These are phyloP conservation scores for Cardamine resedifolia DNA, from an alignment of 345 rosid genomes.

Conservation along the genomic window DNA sequence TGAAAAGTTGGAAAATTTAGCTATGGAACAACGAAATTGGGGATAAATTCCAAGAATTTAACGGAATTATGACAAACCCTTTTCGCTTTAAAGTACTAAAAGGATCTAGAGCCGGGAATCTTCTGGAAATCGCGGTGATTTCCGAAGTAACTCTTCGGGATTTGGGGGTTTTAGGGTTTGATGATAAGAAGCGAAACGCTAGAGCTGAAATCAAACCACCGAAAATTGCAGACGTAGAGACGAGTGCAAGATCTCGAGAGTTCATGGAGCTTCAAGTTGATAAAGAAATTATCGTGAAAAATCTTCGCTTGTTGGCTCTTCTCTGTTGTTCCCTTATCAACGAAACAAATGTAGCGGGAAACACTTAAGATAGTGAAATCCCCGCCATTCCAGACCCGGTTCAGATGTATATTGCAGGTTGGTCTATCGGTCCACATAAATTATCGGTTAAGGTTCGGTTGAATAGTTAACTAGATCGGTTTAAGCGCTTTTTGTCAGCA, in stretches of 20 bases:
- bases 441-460: background rate
- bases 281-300: background rate
- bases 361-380: background rate
- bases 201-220: constrained; percentile 71
- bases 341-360: constrained; percentile 42
- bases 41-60: background rate
- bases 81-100: constrained; percentile 77
- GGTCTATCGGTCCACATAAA: background rate
- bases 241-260: constrained; percentile 57
- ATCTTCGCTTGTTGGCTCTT: background rate
- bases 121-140: constrained; percentile 43
- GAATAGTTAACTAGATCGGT: background rate
- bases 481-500: background rate
- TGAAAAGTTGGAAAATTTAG: constrained; percentile 9
- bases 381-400: constrained; percentile 7
- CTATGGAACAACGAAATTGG: background rate
- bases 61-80: constrained; percentile 47
- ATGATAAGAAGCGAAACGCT: constrained; percentile 52
- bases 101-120: constrained; percentile 48
- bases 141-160: constrained; percentile 31
- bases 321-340: constrained; percentile 11
- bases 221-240: constrained; percentile 58
- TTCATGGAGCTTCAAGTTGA: constrained; percentile 43
- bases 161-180: constrained; percentile 40
- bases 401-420: background rate